Base-by-base conservation (phyloP, 2,329 filamentous ascomycete species). In the Cordyceps militaris region DNA sequence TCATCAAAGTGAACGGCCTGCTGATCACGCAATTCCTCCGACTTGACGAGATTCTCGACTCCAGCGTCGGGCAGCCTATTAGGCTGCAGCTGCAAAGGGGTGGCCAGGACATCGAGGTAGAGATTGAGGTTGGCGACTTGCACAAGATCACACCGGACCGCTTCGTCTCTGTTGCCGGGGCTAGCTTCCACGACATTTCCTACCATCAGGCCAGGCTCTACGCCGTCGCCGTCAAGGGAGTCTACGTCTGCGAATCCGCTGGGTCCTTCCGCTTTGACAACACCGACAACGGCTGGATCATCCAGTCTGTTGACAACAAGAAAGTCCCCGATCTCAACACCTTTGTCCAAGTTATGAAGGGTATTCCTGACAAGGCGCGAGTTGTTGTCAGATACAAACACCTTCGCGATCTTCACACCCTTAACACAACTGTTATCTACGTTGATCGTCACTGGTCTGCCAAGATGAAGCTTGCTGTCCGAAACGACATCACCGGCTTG, bases 151-250 rank as follows among this genome's bases (percentile, higher is more conserved):
- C 94, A 3, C 94, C 95, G 14, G 92, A 97, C 73, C 88, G 92
- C 60, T 99, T 97, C 69, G 89, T 97, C 56, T 90, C 91, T 4
- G 93, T 97, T 44, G 90, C 92, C 43, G 95, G 94, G 21, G 94
- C 87, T 24, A 93, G 91, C 59, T 97, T 99, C 77, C 95, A 99
- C 74, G 85, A 96, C 69, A 78, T 99, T 19, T 99, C 95, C 1
- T 99, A 99, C 71, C 94, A 99, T 69, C 92, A 97, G 73, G 91
- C 94, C n/a, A 86, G 94, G 10, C 81, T 97, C 4, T 97, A 97
- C 70, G 93, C 92, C 34, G 92, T 99, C 59, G 86, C 92, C 10
- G 88, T 91, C 65, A 87, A 91, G 70, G 94, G 94, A 34, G 91
- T 99, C 19, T 99, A 90, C 69, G 67, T 97, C 59, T 97, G 92